These are phyloP conservation scores for Alisma plantagoaquatica DNA, from an alignment of 106 monocot genomes.

Conservation along the genomic window DNA sequence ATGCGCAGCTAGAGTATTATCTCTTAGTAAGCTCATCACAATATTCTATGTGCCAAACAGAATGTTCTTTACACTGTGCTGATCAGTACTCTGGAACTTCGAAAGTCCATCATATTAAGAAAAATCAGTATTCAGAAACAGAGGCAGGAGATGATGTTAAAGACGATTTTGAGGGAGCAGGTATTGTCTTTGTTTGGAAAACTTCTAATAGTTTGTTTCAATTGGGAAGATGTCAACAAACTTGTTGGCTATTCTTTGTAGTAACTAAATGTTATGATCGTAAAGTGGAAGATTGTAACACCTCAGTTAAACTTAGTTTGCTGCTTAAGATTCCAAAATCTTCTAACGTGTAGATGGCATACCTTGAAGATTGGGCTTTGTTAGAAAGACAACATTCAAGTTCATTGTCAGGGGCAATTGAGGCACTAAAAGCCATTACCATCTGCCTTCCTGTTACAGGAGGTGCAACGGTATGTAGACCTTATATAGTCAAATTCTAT, in stretches of 20 bases:
- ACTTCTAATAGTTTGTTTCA: too few species aligned
- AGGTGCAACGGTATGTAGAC: constrained; percentile 53
- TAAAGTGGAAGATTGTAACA: neutral
- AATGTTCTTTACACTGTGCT: constrained; percentile 38
- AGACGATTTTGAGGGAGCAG: constrained; percentile 54
- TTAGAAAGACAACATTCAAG: constrained; percentile 51
- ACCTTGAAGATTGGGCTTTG: constrained; percentile 64
- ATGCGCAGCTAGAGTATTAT: too few species aligned
- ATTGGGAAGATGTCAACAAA: too few species aligned
- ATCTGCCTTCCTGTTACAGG: constrained; percentile 64
- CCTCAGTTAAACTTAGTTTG: neutral
- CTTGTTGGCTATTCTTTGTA: too few species aligned
- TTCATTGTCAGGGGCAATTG: constrained; percentile 48
- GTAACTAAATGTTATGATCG: neutral
- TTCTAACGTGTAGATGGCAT: constrained; percentile 31
- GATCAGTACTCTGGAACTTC: constrained; percentile 36
- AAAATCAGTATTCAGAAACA: constrained; percentile 45
- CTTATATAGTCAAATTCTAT: too few species aligned
- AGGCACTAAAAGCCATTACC: constrained; percentile 63
- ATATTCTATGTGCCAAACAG: constrained; percentile 30
- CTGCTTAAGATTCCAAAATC: neutral
- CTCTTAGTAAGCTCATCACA: too few species aligned
- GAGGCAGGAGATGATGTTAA: constrained; percentile 43
- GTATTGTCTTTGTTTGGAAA: constrained; percentile 6
- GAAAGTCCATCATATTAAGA: constrained; percentile 37